Evolutionary conservation across 768 basidiomycete genomes (phyloP), one percentile per base, ranked within the genome.

Genomic region (Leccinum barrowsii): DNA sequence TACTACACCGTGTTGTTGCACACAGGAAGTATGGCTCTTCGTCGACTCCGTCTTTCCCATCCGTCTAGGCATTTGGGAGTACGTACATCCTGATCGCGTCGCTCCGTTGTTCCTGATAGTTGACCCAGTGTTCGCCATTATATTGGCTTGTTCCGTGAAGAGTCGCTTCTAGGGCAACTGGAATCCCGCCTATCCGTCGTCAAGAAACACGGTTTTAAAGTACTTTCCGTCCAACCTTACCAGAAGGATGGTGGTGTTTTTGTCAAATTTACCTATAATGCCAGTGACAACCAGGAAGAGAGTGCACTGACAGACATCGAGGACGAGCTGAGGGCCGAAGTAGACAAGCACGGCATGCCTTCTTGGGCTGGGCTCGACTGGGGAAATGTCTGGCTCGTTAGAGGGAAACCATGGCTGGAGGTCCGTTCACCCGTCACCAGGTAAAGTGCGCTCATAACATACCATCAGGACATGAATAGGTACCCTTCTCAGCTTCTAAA

Each of bases 191-290:
- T 94, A 7, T 76, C 80, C 12, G 62, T 72, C 7, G 77, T 90
- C 42, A 78, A 80, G 30, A 65, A 78, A 1, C 82, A 85, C 62
- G 77, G 75, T 35, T 90, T 94, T 67, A 74, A 76, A 30, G 73
- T 92, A n/a, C 66, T 86, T 4, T 80, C 82, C 22, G 65, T 92
- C 5, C 78, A 90, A 54, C 85, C 85, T 7, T 79, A 85, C 60
- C 72, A 74, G 53, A 95, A 94, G 65, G 92, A 94, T 60, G 93
- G 93, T 2, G 94, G 94, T 5, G 86, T 91, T 15, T 94, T 92
- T 67, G 86, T 94, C 37, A 79, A 78, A 32, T 92, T 94, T 69
- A 73, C 77, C 21, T 95, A 87, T 65, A 72, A 63, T 30, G 71
- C 77, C 3, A 64, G 60, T 30, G 74, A 75, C 59, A 19, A 24